A percentile compares a stretch with the other conserved stretches of the same genome.
Conservation (phyloP, 176 grass and related monocot genomes). For the Oryza rufipogon region DNA sequence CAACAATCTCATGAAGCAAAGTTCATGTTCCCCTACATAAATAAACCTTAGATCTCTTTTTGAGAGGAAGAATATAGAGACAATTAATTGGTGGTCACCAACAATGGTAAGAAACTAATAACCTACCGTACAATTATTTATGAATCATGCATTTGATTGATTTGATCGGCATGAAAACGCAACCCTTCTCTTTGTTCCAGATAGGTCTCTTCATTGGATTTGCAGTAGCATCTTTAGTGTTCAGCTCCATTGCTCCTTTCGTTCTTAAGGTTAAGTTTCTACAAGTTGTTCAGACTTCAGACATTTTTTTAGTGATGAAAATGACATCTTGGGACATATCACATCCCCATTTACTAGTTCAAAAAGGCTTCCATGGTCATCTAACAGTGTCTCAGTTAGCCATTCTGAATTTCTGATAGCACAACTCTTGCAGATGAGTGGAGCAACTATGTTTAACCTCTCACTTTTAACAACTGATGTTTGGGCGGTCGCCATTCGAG, state of each 20-base stretch:
- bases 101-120: slow-evolving; percentile 36
- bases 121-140: neutral
- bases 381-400: neutral
- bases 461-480: slow-evolving; percentile 38
- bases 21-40: slow-evolving; percentile 11
- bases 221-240: slow-evolving; percentile 25
- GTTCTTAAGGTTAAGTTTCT: slow-evolving; percentile 32
- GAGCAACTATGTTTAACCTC: slow-evolving; percentile 39
- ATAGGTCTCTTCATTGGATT: slow-evolving; percentile 36
- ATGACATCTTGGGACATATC: neutral
- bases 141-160: neutral
- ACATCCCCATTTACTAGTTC: neutral
- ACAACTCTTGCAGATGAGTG: slow-evolving; percentile 37
- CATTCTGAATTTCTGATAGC: neutral
- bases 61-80: slow-evolving; percentile 37
- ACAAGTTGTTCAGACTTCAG: neutral
- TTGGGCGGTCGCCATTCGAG: slow-evolving; percentile 25
- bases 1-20: neutral
- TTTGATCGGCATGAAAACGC: neutral
- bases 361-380: neutral
- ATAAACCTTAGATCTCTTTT: slow-evolving; percentile 32
- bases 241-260: slow-evolving; percentile 24
- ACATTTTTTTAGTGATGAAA: neutral
- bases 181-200: slow-evolving; percentile 17
- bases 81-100: slow-evolving; percentile 45